These are phyloP conservation scores for Psilocybe cyanescens DNA, from an alignment of 768 basidiomycete genomes.

Conservation along the genomic window DNA sequence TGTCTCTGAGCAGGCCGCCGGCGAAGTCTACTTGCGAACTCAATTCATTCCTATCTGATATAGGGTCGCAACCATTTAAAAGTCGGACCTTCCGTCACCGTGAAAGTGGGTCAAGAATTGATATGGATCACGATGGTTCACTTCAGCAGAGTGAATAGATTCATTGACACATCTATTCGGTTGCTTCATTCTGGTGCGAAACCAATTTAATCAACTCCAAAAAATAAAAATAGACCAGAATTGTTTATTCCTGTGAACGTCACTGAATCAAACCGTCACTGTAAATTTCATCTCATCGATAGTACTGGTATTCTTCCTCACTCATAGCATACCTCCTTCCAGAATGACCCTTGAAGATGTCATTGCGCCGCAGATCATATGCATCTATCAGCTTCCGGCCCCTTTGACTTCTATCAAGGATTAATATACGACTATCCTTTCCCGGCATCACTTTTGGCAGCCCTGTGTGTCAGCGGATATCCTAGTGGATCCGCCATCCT, in stretches of 20 bases:
- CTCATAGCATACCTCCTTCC: slow-evolving; percentile 4
- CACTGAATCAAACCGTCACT: background rate
- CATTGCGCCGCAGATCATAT: slow-evolving; percentile 37
- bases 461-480: slow-evolving; percentile 16
- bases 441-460: slow-evolving; percentile 17
- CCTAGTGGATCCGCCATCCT: slow-evolving; percentile 21
- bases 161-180: background rate
- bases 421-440: slow-evolving; percentile 25
- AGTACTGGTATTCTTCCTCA: background rate
- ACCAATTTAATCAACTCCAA: too few species aligned
- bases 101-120: background rate
- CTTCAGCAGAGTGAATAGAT: too few species aligned
- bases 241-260: too few species aligned
- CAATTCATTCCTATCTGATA: too few species aligned
- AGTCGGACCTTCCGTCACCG: too few species aligned
- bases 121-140: too few species aligned
- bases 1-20: too few species aligned
- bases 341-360: slow-evolving; percentile 12
- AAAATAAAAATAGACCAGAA: too few species aligned
- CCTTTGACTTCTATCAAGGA: slow-evolving; percentile 35
- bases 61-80: too few species aligned
- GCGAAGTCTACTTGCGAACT: too few species aligned
- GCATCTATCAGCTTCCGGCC: slow-evolving; percentile 29
- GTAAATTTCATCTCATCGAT: background rate
- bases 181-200: background rate